Conservation (phyloP, 495 filamentous ascomycete genomes). For the Parmelia sp. region DNA sequence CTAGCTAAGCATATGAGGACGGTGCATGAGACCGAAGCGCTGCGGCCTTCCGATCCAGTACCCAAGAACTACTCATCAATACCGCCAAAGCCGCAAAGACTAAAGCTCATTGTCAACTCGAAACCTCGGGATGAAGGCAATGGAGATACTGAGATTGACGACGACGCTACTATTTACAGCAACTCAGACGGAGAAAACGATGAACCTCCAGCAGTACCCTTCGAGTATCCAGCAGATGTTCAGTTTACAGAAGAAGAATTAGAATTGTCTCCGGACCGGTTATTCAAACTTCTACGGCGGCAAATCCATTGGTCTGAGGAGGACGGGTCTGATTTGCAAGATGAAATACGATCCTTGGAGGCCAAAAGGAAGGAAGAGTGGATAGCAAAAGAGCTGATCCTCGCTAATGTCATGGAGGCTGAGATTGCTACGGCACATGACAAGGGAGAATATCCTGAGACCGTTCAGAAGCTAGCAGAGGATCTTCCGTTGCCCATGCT, state of each 20-base stretch:
- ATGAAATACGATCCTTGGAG: constrained; percentile 56
- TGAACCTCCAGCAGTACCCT: constrained; percentile 13
- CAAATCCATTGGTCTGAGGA: constrained; percentile 77
- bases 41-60: constrained; percentile 80
- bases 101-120: constrained; percentile 60
- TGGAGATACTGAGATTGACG: constrained; percentile 44
- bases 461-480: constrained; percentile 19
- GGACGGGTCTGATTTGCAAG: constrained; percentile 56
- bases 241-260: constrained; percentile 71
- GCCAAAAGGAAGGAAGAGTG: constrained; percentile 68
- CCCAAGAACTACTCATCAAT: constrained; percentile 63
- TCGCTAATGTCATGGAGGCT: constrained; percentile 54
- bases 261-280: constrained; percentile 56
- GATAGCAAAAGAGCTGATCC: constrained; percentile 69
- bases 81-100: constrained; percentile 49
- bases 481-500: constrained; percentile 23
- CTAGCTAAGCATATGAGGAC: constrained; percentile 98
- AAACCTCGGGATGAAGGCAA: constrained; percentile 48
- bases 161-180: constrained; percentile 40
- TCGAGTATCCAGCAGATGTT: constrained; percentile 51
- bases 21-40: constrained; percentile 92
- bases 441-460: constrained; percentile 30
- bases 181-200: constrained; percentile 20
- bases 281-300: constrained; percentile 66
- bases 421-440: constrained; percentile 44